These are phyloP conservation scores for Seiridium unicorne DNA, from an alignment of 2,329 filamentous ascomycete genomes.

Conservation along the genomic window DNA sequence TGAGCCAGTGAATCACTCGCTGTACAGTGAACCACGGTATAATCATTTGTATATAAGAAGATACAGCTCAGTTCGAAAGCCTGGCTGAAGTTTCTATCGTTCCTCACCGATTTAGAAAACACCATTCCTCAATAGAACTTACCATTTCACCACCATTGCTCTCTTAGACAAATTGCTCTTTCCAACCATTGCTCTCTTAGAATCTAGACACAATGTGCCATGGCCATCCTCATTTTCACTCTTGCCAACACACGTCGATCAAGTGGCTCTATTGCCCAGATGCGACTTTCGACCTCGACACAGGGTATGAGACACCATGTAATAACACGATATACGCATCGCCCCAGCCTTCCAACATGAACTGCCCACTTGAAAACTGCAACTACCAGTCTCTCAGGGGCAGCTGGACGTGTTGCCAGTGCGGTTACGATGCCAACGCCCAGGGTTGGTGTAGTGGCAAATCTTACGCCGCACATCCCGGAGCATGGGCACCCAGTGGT, in stretches of 20 bases:
- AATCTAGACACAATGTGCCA: conserved; percentile 44
- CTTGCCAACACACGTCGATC: conserved; percentile 53
- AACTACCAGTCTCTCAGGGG: conserved; percentile 48
- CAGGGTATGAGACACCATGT: conserved; percentile 49
- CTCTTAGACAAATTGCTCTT: not conserved
- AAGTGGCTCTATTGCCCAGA: conserved; percentile 54
- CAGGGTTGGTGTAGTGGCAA: conserved; percentile 51
- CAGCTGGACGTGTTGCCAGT: conserved; percentile 54
- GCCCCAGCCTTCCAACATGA: conserved; percentile 39
- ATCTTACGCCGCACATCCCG: conserved; percentile 15
- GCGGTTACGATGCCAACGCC: conserved; percentile 48
- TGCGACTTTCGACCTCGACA: conserved; percentile 45
- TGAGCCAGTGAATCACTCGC: too few relatives aligned
- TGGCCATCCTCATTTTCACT: conserved; percentile 51
- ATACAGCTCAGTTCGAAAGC: too few relatives aligned
- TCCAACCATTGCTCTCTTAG: not conserved
- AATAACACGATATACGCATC: conserved; percentile 45
- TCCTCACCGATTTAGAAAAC: too few relatives aligned
- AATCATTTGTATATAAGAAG: too few relatives aligned
- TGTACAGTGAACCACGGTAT: too few relatives aligned
- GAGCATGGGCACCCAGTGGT: conserved; percentile 17
- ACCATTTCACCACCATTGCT: not conserved
- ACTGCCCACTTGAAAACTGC: conserved; percentile 51
- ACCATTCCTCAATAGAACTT: too few relatives aligned
- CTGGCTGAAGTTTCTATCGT: too few relatives aligned